Evolutionary conservation across 2,329 filamentous ascomycete genomes (phyloP).

Genomic region (Thelonectria rubi): DNA sequence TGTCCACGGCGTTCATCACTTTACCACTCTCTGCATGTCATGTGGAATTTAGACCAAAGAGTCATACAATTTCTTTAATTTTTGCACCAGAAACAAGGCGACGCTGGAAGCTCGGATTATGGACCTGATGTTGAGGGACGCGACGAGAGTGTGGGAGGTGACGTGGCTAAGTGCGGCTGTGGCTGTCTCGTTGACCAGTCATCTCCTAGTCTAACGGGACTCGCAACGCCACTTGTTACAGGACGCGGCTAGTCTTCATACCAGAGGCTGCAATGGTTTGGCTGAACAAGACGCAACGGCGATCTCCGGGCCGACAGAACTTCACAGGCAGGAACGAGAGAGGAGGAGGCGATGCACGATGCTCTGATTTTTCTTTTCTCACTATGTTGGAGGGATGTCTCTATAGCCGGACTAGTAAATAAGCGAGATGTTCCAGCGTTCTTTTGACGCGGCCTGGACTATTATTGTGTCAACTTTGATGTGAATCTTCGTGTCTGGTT

Average conservation of each 20-base stretch:
- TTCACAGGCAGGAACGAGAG: slow-evolving; percentile 15
- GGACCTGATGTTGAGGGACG: slow-evolving; percentile 31
- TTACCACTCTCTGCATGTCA: slow-evolving; percentile 49
- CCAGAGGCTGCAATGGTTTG: slow-evolving; percentile 29
- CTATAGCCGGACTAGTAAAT: slow-evolving; percentile 39
- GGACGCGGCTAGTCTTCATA: slow-evolving; percentile 27
- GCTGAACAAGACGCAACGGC: slow-evolving; percentile 22
- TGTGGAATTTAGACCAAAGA: slow-evolving; percentile 48
- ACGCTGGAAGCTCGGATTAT: slow-evolving; percentile 28
- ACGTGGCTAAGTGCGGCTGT: slow-evolving; percentile 33
- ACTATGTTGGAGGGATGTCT: slow-evolving; percentile 33
- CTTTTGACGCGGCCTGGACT: slow-evolving; percentile 11
- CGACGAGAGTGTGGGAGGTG: slow-evolving; percentile 28
- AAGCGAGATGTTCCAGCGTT: slow-evolving; percentile 32
- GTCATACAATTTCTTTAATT: slow-evolving; percentile 52
- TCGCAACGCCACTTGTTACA: slow-evolving; percentile 35
- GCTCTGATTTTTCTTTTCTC: slow-evolving; percentile 30
- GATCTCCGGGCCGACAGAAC: slow-evolving; percentile 13
- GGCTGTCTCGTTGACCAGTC: slow-evolving; percentile 32
- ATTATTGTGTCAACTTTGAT: neutral
- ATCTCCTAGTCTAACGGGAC: slow-evolving; percentile 24
- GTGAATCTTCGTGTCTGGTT: neutral
- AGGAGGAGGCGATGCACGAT: slow-evolving; percentile 25
- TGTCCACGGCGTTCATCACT: slow-evolving; percentile 62
- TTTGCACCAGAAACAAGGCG: slow-evolving; percentile 25